Evolutionary conservation across 2,329 filamentous ascomycete genomes (phyloP), one percentile per base, ranked within the genome.

Genomic region (Cladosporium sp.): DNA sequence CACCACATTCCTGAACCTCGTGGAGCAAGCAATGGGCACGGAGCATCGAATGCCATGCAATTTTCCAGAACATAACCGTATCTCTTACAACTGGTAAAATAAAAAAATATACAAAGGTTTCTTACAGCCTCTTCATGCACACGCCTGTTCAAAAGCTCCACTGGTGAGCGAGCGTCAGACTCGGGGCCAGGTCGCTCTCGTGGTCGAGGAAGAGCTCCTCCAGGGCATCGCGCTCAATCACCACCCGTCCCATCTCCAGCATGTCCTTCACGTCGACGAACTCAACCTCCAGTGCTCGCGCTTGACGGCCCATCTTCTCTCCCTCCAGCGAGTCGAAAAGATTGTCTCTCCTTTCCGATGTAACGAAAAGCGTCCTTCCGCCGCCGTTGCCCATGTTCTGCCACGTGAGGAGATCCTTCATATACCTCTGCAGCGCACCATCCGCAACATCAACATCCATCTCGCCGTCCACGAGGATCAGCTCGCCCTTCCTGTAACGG

Each of bases 191-290:
- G 76, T 92, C 90, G 74, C 85, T 89, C 81, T 89, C 85, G 76
- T 96, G 93, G 70, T 84, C 80, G 75, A 83, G 79, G 73, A 97
- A 84, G 76, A 98, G 87, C 76, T 86, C 84, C 77, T 89, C 85
- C 74, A 99, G 83, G 39, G 94, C 94, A 49, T 82, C 80, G 77
- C 90, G 87, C 85, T 99, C 95, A 73, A 99, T 88, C 67, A 99
- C 88, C 67, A 99, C 82, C 73, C 93, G 88, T 63, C 91, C 91
- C 63, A 89, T 88, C 81, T 95, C 91, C 70, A 99, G 80, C 69
- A 99, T 79, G 77, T 98, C 91, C 85, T 98, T 99, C 68, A 99
- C 92, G 79, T 98, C 95, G 39, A 99, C 92, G 68, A 96, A 90
- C n/a, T 85, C 81, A 66, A 89, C 82, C 65, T 86, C 85, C 71